These are phyloP conservation scores for Ustilago bromivora DNA, from an alignment of 1,284 basidiomycete species.

Conservation along the genomic window DNA sequence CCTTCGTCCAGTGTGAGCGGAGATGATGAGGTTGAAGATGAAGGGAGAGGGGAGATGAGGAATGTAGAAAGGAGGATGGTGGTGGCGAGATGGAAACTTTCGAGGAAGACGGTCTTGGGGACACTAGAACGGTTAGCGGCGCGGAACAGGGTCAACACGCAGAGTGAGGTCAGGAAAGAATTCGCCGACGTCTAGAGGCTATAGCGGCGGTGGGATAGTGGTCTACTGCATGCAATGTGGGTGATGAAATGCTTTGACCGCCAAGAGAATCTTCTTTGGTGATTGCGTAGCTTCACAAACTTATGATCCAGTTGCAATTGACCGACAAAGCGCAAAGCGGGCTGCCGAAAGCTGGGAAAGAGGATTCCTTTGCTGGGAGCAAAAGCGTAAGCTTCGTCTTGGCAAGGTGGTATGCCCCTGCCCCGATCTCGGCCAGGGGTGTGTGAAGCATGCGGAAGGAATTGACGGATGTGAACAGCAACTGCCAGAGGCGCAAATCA, in stretches of 20 bases:
- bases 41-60: not conserved
- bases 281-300: no score
- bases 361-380: not conserved
- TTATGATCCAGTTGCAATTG: not conserved
- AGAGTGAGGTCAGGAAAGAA: constrained; percentile 1
- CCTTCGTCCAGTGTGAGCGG: not conserved
- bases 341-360: not conserved
- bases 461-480: constrained; percentile 12
- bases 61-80: not conserved
- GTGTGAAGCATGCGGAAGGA: not conserved
- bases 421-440: not conserved
- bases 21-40: not conserved
- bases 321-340: constrained; percentile 4
- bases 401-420: not conserved
- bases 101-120: not conserved
- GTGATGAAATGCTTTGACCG: constrained; percentile 7
- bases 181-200: constrained; percentile 1
- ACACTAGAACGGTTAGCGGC: not conserved
- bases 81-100: not conserved
- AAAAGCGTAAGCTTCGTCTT: not conserved
- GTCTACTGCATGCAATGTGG: constrained; percentile 2
- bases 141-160: constrained; percentile 6
- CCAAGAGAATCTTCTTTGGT: not conserved
- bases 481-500: not conserved
- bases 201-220: not conserved